Evolutionary conservation across 2,329 filamentous ascomycete genomes (phyloP).

Genomic region (Dryadomyces quercivorus): DNA sequence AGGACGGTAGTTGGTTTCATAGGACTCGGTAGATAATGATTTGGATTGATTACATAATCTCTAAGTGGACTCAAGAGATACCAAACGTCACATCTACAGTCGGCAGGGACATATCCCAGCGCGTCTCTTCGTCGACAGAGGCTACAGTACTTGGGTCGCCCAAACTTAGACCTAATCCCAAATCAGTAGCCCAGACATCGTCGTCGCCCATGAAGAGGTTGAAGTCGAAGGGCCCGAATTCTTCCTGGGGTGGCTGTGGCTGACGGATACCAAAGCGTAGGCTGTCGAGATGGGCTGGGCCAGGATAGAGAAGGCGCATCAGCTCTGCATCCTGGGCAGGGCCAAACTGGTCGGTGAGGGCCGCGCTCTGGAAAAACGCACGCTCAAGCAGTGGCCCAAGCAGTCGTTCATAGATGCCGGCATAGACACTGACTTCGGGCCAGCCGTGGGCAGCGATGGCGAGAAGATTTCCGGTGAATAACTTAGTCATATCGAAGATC

Average conservation of each 20-base stretch:
- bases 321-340: slow-evolving; percentile 11
- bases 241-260: neutral
- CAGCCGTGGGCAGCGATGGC: slow-evolving; percentile 19
- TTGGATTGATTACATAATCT: neutral
- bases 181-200: slow-evolving; percentile 3
- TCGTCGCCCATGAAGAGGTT: slow-evolving; percentile 8
- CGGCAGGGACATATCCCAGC: neutral
- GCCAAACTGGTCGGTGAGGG: slow-evolving; percentile 3
- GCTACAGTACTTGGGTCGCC: neutral
- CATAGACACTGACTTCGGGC: slow-evolving; percentile 20
- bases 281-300: slow-evolving; percentile 9
- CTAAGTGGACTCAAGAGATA: neutral
- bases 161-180: neutral
- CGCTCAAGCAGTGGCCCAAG: slow-evolving; percentile 19
- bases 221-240: slow-evolving; percentile 8
- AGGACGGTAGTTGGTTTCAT: neutral
- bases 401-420: slow-evolving; percentile 12
- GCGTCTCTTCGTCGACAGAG: neutral
- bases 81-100: neutral
- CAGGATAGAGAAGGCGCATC: slow-evolving; percentile 10
- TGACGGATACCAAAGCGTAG: slow-evolving; percentile 6
- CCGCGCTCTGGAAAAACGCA: slow-evolving; percentile 11
- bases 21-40: neutral
- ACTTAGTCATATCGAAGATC: slow-evolving; percentile 21
- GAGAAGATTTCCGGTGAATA: slow-evolving; percentile 19